Evolutionary conservation across 495 filamentous ascomycete species (phyloP), one percentile per base, ranked within the genome.

Genomic region (Penicillium canariense): DNA sequence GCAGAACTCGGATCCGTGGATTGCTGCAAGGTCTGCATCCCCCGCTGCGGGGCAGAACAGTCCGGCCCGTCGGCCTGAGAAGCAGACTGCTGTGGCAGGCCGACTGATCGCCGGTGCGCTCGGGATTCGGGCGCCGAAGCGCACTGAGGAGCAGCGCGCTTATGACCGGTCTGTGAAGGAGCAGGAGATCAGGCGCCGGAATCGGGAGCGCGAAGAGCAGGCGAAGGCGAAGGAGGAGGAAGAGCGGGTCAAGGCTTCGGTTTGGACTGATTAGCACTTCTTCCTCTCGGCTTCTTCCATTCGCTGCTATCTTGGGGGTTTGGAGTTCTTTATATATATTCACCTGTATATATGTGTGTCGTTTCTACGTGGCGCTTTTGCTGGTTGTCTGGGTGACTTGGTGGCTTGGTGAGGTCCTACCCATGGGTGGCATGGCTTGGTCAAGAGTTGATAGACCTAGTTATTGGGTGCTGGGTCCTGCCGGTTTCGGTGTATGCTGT

Each of bases 81-180:
- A 94, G 72, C 92, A 92, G 53, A 94, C 92, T 55, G 90, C 91
- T 2, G 90, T 93, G 38, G 94, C 94, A 23, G 82, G 87, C 51
- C 79, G 94, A 58, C 77, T 98, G 85, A 97, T 98, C 65, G 90
- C 91, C 0, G 89, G 84, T 20, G 94, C 87, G 5, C 74, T 98
- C 61, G 94, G 94, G 4, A 82, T 97, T 35, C 82, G 83, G 54
- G 83, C 89, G 30, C 89, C 88, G 26, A 87, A 83, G 76, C 79
- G 81, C 65, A 97, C 88, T 10, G 90, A 96, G 63, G 93, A 97
- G 73, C 86, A 96, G 77, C 76, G 78, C 53, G 87, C 88, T 56
- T 98, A 96, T 68, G 94, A 98, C 64, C 78, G 79, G 48, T 86
- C 89, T 10, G 72, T 92, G 44, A 86, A 87, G 66, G 89, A 95